These are phyloP conservation scores for Skeletonema potamos DNA, from an alignment of 108 stramenopile species.

Conservation along the genomic window DNA sequence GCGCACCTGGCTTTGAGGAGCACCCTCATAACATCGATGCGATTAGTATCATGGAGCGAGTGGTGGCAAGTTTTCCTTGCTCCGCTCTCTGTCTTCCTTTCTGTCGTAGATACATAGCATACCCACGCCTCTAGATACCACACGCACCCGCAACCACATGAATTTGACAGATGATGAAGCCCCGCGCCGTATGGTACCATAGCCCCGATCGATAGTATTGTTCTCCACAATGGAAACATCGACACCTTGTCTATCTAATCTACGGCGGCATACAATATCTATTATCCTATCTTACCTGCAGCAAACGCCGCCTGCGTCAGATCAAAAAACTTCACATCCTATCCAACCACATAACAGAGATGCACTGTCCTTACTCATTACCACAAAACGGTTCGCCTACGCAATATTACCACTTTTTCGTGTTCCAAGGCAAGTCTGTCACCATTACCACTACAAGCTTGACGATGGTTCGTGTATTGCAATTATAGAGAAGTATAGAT, in stretches of 20 bases:
- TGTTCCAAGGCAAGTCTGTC: constrained; percentile 29
- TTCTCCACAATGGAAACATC: constrained; percentile 3
- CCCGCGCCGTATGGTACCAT: too few species aligned
- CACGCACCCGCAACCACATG: too few species aligned
- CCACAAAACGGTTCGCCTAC: constrained; percentile 49
- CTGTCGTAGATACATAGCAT: too few species aligned
- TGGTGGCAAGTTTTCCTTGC: too few species aligned
- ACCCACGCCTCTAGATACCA: too few species aligned
- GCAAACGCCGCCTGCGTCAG: not conserved
- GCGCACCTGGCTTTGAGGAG: too few species aligned
- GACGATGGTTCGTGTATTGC: constrained; percentile 8
- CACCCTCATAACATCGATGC: too few species aligned
- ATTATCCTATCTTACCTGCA: constrained; percentile 74
- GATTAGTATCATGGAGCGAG: too few species aligned
- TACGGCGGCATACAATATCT: constrained; percentile 61
- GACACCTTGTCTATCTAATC: constrained; percentile 19
- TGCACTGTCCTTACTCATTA: constrained; percentile 62
- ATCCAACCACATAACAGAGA: constrained; percentile 43
- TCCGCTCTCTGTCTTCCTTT: too few species aligned
- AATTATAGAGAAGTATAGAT: constrained; percentile 46
- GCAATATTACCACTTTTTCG: constrained; percentile 61
- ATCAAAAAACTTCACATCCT: not conserved
- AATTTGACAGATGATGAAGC: too few species aligned
- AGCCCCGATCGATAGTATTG: too few species aligned
- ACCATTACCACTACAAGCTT: constrained; percentile 20